These are phyloP conservation scores for Lachnellula willkommii DNA, from an alignment of 2,329 filamentous ascomycete species.

Conservation along the genomic window DNA sequence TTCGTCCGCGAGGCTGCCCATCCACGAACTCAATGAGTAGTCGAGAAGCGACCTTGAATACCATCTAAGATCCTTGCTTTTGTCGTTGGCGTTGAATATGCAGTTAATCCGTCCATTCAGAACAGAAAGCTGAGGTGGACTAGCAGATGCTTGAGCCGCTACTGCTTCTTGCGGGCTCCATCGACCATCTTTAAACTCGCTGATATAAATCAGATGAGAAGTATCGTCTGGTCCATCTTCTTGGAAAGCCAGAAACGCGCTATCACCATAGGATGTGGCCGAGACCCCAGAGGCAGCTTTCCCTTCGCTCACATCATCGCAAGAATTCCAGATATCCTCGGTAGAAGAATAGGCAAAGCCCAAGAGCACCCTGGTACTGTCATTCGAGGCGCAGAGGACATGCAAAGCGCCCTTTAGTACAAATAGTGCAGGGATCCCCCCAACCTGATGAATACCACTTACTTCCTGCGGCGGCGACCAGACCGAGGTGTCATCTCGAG, in stretches of 20 bases:
- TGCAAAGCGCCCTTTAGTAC: constrained; percentile 31
- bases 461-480: constrained; percentile 24
- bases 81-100: constrained; percentile 30
- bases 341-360: constrained; percentile 31
- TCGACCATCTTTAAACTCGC: constrained; percentile 20
- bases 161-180: constrained; percentile 21
- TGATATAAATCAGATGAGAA: constrained; percentile 20
- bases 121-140: constrained; percentile 24
- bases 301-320: constrained; percentile 33
- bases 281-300: constrained; percentile 31
- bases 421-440: constrained; percentile 32
- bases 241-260: constrained; percentile 29
- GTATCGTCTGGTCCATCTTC: constrained; percentile 21
- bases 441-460: constrained; percentile 23
- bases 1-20: constrained; percentile 53
- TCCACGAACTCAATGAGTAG: constrained; percentile 51
- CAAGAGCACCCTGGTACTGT: constrained; percentile 27
- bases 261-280: constrained; percentile 32
- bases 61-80: constrained; percentile 32
- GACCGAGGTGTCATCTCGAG: constrained; percentile 11
- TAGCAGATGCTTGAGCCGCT: constrained; percentile 16
- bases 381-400: constrained; percentile 28
- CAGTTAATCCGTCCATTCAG: constrained; percentile 32
- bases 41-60: constrained; percentile 32
- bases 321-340: constrained; percentile 28